A percentile compares a stretch with the other conserved stretches of the same genome.
Evolutionary conservation across 306 rosid genomes (phyloP).

Genomic region (Lupinus albus): DNA sequence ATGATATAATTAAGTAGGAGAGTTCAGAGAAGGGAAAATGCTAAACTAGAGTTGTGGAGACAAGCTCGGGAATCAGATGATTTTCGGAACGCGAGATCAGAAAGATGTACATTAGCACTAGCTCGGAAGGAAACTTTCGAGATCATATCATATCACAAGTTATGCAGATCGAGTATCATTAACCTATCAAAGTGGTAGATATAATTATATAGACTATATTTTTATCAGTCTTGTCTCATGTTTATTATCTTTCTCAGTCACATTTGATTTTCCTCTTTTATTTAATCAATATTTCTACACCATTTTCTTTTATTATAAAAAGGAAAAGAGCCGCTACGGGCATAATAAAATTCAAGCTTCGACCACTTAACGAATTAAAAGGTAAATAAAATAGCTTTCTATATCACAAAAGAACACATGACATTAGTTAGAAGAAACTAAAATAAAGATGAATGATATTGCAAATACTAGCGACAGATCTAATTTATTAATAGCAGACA

Average conservation of each 20-base stretch:
- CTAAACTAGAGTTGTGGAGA: background rate
- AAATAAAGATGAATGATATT: background rate
- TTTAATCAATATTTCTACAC: background rate
- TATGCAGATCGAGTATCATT: background rate
- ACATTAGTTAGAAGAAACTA: conserved; percentile 3
- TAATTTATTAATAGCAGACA: conserved; percentile 1
- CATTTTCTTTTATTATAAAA: conserved; percentile 9
- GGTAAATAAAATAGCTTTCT: background rate
- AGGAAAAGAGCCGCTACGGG: background rate
- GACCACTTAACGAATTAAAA: background rate
- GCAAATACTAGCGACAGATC: background rate
- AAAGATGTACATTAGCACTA: background rate
- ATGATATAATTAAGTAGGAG: background rate
- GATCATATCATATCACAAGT: background rate
- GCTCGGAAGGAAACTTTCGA: background rate
- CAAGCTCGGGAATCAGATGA: background rate
- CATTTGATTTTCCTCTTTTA: background rate
- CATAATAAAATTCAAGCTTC: conserved; percentile 8
- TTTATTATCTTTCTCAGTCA: background rate
- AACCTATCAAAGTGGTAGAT: background rate
- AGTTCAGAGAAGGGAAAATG: background rate
- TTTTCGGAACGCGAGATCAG: background rate
- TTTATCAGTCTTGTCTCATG: background rate
- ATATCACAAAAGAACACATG: background rate
- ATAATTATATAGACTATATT: background rate